Conservation (phyloP, 495 filamentous ascomycete species). For the Penicillium arizonense region DNA sequence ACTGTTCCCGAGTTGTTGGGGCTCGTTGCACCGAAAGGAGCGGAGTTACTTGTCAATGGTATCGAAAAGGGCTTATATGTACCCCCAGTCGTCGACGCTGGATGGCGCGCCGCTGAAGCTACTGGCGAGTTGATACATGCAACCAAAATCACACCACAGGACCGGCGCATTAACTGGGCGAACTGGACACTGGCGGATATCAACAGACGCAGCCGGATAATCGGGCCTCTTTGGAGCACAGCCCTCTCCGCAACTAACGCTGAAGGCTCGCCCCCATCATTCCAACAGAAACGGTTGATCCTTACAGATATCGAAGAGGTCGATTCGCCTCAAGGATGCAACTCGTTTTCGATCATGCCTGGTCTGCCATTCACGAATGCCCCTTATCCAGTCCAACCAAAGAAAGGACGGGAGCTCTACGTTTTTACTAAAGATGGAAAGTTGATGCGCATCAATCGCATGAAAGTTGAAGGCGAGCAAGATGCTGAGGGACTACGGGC, state of each 20-base stretch:
- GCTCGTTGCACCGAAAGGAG: conserved; percentile 48
- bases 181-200: conserved; percentile 49
- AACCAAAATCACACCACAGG: conserved; percentile 51
- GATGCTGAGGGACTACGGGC: conserved; percentile 37
- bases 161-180: conserved; percentile 53
- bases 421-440: conserved; percentile 39
- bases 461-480: conserved; percentile 46
- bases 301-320: conserved; percentile 40
- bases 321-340: conserved; percentile 25
- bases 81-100: conserved; percentile 51
- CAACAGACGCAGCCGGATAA: conserved; percentile 44
- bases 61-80: conserved; percentile 62
- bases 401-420: conserved; percentile 33
- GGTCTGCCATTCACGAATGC: conserved; percentile 41
- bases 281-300: conserved; percentile 39
- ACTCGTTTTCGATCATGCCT: conserved; percentile 28
- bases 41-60: conserved; percentile 59
- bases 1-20: conserved; percentile 42
- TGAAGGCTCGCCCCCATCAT: conserved; percentile 12
- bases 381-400: conserved; percentile 23
- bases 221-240: conserved; percentile 56
- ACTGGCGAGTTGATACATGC: conserved; percentile 37
- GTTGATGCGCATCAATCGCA: conserved; percentile 33
- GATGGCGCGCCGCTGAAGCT: conserved; percentile 27
- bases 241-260: conserved; percentile 25